These are phyloP conservation scores for Sindora glabra DNA, from an alignment of 306 rosid genomes.

Conservation along the genomic window DNA sequence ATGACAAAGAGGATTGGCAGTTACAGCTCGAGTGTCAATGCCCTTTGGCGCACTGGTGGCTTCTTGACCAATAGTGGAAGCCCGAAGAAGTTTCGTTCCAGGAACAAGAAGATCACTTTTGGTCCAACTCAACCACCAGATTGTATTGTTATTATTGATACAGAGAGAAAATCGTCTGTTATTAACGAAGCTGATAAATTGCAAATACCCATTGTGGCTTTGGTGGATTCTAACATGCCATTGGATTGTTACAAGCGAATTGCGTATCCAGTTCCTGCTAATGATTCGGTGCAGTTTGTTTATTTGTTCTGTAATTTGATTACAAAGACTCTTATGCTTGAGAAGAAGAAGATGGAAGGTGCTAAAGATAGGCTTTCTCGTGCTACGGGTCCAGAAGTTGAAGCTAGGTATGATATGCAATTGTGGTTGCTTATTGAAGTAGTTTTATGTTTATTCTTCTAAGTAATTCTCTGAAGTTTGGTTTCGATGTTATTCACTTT, in stretches of 20 bases:
- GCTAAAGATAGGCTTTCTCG: background rate
- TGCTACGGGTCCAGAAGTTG: conserved; percentile 5
- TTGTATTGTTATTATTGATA: conserved; percentile 58
- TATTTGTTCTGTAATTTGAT: conserved; percentile 72
- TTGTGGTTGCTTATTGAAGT: too few relatives aligned
- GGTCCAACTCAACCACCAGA: conserved; percentile 74
- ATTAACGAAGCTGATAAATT: conserved; percentile 57
- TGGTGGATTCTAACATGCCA: conserved; percentile 63
- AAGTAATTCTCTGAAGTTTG: background rate
- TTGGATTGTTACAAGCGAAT: conserved; percentile 38
- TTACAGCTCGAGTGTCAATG: conserved; percentile 33
- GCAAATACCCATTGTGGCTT: conserved; percentile 68
- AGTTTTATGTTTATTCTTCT: background rate
- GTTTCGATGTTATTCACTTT: background rate
- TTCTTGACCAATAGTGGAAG: conserved; percentile 64
- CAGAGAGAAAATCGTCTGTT: conserved; percentile 55
- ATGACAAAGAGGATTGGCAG: conserved; percentile 59
- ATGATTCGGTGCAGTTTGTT: conserved; percentile 57
- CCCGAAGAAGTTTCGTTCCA: conserved; percentile 80
- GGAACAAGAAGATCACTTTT: conserved; percentile 60
- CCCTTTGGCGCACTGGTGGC: conserved; percentile 75
- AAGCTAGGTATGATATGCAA: conserved; percentile 15
- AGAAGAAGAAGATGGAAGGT: conserved; percentile 21
- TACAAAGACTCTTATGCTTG: conserved; percentile 57
- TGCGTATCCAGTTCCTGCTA: conserved; percentile 76